Base-by-base conservation (phyloP, 208 protist species). In the Crithidia brevicula region DNA sequence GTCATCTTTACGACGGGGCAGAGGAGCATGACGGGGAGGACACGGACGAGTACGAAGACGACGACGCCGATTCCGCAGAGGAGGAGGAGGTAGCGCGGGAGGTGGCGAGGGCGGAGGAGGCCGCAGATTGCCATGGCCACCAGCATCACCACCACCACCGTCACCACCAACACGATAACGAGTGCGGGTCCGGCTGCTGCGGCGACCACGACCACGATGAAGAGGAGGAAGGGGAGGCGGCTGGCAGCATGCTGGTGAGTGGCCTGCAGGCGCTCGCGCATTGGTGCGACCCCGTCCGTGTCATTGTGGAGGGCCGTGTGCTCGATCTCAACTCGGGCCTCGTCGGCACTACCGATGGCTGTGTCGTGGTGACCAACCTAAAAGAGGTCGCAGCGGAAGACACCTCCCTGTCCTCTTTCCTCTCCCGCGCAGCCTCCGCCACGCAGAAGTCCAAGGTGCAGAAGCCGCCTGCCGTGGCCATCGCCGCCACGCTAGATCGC, bases 301-400 rank as follows among this genome's bases (percentile, higher is more conserved):
- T 95, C 9, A 49, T 89, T 10, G 54, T 95, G 22, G 86, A 95
- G 59, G 86, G 89, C 13, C 83, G 86, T 2, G 56, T 92, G 45
- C 72, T 94, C 20, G 74, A 89, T 57, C 52, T 70, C 25, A 40
- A 64, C 0, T 13, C 34, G 1, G 78, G 72, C n/a, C 64, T 89
- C 28, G 62, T 95, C 18, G 84, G 84, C 52, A 91, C 89, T 15
- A 90, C 86, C 36, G 84, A 95, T 52, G 89, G 89, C 9, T 76
- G 74, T 34, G 83, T 95, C 16, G 51, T 42, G 11, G 80, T 92
- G 25, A 25, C 50, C 7, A 79, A 82, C 42, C 30, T 93, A 46
- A 23, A 45, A n/a, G 79, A 76, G 46, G 47, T 78, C 46, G 22
- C 82, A 11, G 72, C 22, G 8, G 50, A 28, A 7, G 72, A 80